Conservation (phyloP, 805 yeast genomes). For the Monosporozyma yasuniensis region DNA sequence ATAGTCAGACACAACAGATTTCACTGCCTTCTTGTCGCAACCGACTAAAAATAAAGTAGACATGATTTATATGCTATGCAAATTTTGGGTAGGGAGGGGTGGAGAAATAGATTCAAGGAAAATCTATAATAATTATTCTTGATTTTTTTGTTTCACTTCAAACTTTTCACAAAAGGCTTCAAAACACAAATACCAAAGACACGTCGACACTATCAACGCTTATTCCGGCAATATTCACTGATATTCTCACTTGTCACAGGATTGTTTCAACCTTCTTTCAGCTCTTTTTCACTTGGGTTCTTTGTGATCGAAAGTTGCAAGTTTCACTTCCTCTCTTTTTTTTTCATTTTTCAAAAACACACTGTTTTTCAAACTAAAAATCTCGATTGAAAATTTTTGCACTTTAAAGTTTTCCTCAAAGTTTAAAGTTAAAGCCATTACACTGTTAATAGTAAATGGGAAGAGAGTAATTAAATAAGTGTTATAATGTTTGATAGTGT, state of each 20-base stretch:
- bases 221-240: neutral
- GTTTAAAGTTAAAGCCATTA: too few species aligned
- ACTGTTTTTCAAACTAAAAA: neutral
- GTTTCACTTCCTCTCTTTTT: neutral
- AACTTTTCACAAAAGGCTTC: neutral
- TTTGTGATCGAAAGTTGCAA: neutral
- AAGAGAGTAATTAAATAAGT: too few species aligned
- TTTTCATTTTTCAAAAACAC: neutral
- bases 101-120: too few species aligned
- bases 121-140: too few species aligned
- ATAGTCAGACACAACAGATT: slow-evolving; percentile 8
- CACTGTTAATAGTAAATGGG: too few species aligned
- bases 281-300: neutral
- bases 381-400: slow-evolving; percentile 1
- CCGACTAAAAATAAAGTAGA: slow-evolving; percentile 11
- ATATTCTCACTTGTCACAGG: neutral
- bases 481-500: neutral
- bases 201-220: neutral
- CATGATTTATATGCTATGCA: slow-evolving; percentile 6
- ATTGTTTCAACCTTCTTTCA: neutral
- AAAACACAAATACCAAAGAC: neutral
- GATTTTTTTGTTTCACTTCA: too few species aligned
- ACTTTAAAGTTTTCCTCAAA: neutral
- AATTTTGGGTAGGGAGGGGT: neutral
- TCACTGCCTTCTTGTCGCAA: neutral